A percentile compares a stretch with the other conserved stretches of the same genome.
Conservation (phyloP, 31 red algal species). For the Odonthalia washingtoniensis region DNA sequence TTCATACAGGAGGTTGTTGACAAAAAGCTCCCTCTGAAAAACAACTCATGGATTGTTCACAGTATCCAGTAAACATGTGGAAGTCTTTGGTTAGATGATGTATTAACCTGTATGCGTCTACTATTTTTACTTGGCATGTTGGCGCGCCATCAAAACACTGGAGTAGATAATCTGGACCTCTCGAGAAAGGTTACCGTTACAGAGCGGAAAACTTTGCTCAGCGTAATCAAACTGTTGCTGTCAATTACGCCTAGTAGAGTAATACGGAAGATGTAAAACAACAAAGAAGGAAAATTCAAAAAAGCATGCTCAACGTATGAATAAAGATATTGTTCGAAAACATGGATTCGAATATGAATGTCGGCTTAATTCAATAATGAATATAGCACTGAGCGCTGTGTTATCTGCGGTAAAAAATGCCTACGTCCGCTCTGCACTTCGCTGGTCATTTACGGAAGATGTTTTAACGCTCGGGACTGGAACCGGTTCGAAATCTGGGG, state of each 20-base stretch:
- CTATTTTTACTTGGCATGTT: constrained; percentile 84
- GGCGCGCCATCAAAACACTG: constrained; percentile 84
- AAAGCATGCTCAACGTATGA: constrained; percentile 45
- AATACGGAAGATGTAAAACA: constrained; percentile 8
- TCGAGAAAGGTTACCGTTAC: no score
- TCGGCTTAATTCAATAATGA: constrained; percentile 87
- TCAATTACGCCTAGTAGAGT: constrained; percentile 55
- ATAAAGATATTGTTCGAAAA: constrained; percentile 59
- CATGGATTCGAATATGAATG: constrained; percentile 73
- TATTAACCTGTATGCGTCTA: constrained; percentile 83
- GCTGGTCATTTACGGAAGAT: constrained; percentile 83
- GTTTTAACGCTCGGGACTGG: constrained; percentile 94
- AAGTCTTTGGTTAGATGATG: constrained; percentile 68
- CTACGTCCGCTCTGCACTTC: constrained; percentile 69
- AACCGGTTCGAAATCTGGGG: constrained; percentile 89
- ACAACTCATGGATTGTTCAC: constrained; percentile 92
- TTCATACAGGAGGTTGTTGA: constrained; percentile 87
- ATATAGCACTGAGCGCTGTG: constrained; percentile 68
- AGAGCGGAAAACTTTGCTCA: no score
- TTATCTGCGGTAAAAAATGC: constrained; percentile 74
- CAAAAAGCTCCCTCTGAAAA: constrained; percentile 88
- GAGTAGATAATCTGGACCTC: constrained; percentile 90
- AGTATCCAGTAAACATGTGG: constrained; percentile 87
- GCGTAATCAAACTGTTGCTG: constrained; percentile 31
- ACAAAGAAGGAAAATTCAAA: not conserved